Conservation (phyloP, 768 basidiomycete genomes). For the Antrodiella citrinella region DNA sequence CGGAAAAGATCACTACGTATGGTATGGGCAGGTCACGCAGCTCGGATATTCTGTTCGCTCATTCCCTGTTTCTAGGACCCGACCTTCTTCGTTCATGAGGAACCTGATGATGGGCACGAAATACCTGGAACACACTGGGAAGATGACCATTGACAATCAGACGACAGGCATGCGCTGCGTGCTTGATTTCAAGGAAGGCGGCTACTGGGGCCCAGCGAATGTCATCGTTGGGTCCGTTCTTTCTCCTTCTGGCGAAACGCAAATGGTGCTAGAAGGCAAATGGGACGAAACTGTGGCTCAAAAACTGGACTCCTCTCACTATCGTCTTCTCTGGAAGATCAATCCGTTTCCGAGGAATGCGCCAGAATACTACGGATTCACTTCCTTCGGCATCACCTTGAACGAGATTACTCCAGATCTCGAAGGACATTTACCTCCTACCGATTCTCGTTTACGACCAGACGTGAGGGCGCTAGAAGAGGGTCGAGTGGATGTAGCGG, state of each 20-base stretch:
- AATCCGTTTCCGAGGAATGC: constrained; percentile 65
- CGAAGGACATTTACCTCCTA: constrained; percentile 56
- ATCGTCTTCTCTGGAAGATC: constrained; percentile 73
- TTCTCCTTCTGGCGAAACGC: constrained; percentile 42
- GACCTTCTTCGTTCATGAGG: constrained; percentile 82
- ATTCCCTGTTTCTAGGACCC: constrained; percentile 44
- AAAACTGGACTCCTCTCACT: constrained; percentile 56
- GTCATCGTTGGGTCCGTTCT: constrained; percentile 57
- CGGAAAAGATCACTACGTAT: constrained; percentile 59
- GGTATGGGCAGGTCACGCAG: constrained; percentile 37
- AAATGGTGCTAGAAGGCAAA: constrained; percentile 72
- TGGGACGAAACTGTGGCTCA: constrained; percentile 83
- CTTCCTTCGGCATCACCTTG: constrained; percentile 67
- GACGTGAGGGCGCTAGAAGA: constrained; percentile 81
- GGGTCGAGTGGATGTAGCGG: constrained; percentile 63
- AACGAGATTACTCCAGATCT: constrained; percentile 73
- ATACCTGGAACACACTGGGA: constrained; percentile 80
- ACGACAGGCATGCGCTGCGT: constrained; percentile 49
- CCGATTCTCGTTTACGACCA: constrained; percentile 76
- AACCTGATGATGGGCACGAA: constrained; percentile 89
- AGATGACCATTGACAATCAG: constrained; percentile 66
- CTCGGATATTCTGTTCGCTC: not conserved
- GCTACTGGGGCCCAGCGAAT: constrained; percentile 78
- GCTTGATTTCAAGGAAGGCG: constrained; percentile 80
- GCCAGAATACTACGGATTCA: constrained; percentile 76